Evolutionary conservation across 257 asterid species (phyloP).

Genomic region (Jacaranda copaia): DNA sequence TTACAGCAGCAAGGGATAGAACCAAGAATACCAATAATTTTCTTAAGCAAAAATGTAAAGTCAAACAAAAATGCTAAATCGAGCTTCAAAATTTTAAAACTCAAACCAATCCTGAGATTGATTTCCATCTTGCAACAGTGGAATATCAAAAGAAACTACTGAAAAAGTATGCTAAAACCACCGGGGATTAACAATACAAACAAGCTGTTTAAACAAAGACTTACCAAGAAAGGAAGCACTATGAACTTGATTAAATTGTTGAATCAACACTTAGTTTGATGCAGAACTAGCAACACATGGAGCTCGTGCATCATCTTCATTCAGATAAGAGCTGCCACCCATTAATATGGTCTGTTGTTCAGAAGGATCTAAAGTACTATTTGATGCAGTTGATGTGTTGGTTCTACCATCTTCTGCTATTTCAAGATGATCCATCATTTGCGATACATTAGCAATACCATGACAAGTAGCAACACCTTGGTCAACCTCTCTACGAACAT

Average conservation of each 20-base stretch:
- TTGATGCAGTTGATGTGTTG: slow-evolving; percentile 47
- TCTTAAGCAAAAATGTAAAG: neutral
- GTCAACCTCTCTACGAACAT: slow-evolving; percentile 52
- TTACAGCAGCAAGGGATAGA: neutral
- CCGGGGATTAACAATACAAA: neutral
- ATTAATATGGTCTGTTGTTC: slow-evolving; percentile 41
- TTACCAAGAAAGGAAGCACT: slow-evolving; percentile 38
- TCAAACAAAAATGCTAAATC: neutral
- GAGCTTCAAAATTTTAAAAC: neutral
- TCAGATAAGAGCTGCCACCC: slow-evolving; percentile 42
- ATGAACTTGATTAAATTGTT: slow-evolving; percentile 30
- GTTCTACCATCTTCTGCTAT: slow-evolving; percentile 56
- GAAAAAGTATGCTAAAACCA: neutral
- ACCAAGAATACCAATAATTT: neutral
- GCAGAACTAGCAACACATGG: slow-evolving; percentile 61
- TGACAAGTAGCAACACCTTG: slow-evolving; percentile 45
- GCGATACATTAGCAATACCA: slow-evolving; percentile 53
- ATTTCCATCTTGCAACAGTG: neutral
- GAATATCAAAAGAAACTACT: neutral
- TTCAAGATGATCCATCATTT: slow-evolving; percentile 72
- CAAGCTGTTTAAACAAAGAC: slow-evolving; percentile 18
- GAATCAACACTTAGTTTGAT: slow-evolving; percentile 46
- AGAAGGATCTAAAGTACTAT: slow-evolving; percentile 37
- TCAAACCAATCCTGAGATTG: neutral
- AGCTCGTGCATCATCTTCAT: slow-evolving; percentile 49